These are phyloP conservation scores for Cocos nucifera DNA, from an alignment of 176 grass and related monocot species.

Conservation along the genomic window DNA sequence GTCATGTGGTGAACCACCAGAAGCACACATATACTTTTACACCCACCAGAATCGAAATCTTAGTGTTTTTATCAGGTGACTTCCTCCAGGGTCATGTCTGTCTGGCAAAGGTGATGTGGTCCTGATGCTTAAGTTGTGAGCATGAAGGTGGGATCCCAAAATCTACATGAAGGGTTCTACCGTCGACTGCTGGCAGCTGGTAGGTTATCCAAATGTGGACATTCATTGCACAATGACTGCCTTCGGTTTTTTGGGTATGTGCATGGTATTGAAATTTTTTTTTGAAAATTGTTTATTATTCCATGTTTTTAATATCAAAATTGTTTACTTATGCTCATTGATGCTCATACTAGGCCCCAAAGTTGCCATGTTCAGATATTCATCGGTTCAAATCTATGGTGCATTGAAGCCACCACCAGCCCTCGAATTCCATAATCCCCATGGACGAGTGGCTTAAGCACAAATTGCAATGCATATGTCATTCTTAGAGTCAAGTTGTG, in stretches of 20 bases:
- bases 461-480: slow-evolving; percentile 55
- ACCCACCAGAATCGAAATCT: slow-evolving; percentile 78
- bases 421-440: slow-evolving; percentile 57
- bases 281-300: neutral
- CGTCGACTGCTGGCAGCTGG: slow-evolving; percentile 52
- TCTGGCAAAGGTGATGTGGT: slow-evolving; percentile 81
- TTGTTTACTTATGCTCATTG: slow-evolving; percentile 2
- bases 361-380: slow-evolving; percentile 84
- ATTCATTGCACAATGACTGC: slow-evolving; percentile 78
- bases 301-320: neutral
- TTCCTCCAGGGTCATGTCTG: slow-evolving; percentile 35
- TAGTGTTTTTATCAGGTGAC: slow-evolving; percentile 45
- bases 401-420: slow-evolving; percentile 59
- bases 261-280: slow-evolving; percentile 1
- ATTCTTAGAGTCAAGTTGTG: neutral
- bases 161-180: slow-evolving; percentile 46
- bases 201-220: slow-evolving; percentile 73
- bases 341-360: slow-evolving; percentile 72
- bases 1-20: slow-evolving; percentile 78
- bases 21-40: slow-evolving; percentile 62
- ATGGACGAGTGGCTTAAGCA: slow-evolving; percentile 43
- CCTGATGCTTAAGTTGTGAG: slow-evolving; percentile 72
- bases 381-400: slow-evolving; percentile 59
- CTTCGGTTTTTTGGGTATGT: slow-evolving; percentile 84
- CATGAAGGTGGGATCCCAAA: slow-evolving; percentile 39